These are phyloP conservation scores for Chionographis japonica DNA, from an alignment of 106 monocot species.

Conservation along the genomic window DNA sequence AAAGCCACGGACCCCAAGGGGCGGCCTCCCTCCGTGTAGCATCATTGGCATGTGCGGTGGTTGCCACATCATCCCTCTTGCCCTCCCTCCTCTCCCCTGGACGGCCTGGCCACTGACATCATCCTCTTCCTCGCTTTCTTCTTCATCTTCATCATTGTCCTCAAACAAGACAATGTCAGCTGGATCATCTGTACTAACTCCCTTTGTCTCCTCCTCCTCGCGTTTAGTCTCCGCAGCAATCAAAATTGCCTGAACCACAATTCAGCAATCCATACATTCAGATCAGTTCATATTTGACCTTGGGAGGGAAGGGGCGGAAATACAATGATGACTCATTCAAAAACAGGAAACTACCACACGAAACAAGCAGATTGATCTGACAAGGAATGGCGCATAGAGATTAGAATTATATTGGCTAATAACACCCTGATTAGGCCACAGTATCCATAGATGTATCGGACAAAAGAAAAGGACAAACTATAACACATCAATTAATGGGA, in stretches of 20 bases:
- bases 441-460: too few species aligned
- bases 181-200: conserved; percentile 50
- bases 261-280: neutral
- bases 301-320: too few species aligned
- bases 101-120: conserved; percentile 22
- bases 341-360: too few species aligned
- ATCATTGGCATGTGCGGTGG: conserved; percentile 63
- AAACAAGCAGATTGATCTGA: too few species aligned
- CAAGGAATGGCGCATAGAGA: too few species aligned
- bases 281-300: too few species aligned
- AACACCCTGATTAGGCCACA: too few species aligned
- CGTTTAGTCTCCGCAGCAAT: conserved; percentile 86
- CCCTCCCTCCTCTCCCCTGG: conserved; percentile 37
- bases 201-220: conserved; percentile 93
- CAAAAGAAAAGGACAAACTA: too few species aligned
- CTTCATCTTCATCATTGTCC: conserved; percentile 97
- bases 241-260: conserved; percentile 59
- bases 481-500: too few species aligned
- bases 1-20: conserved; percentile 61
- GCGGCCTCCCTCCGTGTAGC: conserved; percentile 55
- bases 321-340: too few species aligned
- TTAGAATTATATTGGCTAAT: too few species aligned
- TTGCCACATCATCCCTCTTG: conserved; percentile 73
- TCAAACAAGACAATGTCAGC: conserved; percentile 90
- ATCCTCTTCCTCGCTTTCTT: conserved; percentile 87